Conservation (phyloP, 164 flowering plant species). For the Vitis riparia region DNA sequence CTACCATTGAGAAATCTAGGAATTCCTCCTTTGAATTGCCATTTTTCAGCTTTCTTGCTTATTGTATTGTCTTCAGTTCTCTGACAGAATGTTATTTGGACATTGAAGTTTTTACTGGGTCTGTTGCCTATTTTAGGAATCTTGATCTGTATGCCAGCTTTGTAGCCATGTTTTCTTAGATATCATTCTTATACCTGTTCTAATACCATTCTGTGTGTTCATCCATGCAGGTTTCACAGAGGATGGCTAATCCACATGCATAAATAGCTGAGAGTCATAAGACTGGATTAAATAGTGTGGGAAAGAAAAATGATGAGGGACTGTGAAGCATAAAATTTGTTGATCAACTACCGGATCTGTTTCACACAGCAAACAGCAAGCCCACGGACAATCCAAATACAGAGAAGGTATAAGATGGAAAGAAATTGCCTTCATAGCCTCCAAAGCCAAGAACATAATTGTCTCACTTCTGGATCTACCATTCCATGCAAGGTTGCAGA, state of each 20-base stretch:
- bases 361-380: neutral
- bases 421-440: conserved; percentile 22
- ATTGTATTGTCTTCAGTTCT: neutral
- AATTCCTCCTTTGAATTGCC: neutral
- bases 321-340: neutral
- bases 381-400: neutral
- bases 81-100: neutral
- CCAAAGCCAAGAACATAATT: conserved; percentile 15
- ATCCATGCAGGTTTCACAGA: conserved; percentile 1
- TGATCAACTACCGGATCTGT: neutral
- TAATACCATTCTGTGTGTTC: neutral
- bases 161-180: neutral
- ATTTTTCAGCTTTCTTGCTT: neutral
- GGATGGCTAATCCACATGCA: neutral
- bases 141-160: neutral
- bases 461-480: conserved; percentile 19
- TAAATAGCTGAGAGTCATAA: neutral
- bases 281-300: neutral
- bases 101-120: neutral
- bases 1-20: neutral
- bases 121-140: neutral
- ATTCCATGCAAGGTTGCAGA: conserved; percentile 44
- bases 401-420: neutral
- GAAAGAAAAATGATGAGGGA: neutral
- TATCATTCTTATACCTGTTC: too few relatives aligned